Base-by-base conservation (phyloP, 2,329 filamentous ascomycete species). In the Ceratocystis albifundus region DNA sequence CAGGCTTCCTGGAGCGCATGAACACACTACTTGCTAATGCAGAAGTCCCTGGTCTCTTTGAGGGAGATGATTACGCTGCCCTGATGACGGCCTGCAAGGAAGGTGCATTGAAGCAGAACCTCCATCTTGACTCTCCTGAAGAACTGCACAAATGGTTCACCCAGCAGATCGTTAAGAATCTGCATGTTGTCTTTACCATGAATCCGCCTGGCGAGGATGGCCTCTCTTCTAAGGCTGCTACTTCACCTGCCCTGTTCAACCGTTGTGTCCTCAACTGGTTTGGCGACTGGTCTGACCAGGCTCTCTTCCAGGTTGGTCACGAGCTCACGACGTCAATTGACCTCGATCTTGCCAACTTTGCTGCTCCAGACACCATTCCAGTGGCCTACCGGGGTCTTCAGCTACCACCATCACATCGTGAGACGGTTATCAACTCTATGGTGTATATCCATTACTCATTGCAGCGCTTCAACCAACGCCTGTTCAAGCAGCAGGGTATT, bases 141-240 rank as follows among this genome's bases (percentile, higher is more conserved):
- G 94, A 99, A 76, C 81, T 99, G n/a, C 99, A 99, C 82, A 97
- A 97, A 78, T 99, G 94, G 94, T 99, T 99, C 78, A 99, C 95
- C 0, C 90, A 96, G 72, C 94, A 99, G 75, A 97, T 99, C 72
- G 89, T 99, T 74, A 96, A 96, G 80, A 99, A 99, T 73, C 79
- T 99, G 50, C 94, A 99, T 73, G 94, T 99, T 61, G 94, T 99
- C 25, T 99, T 99, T 76, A 99, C 94, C 2, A 99, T 99, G 94
- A 99, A 99, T 76, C 94, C 94, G 15, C 95, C 94, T 0, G 67
- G 67, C 50, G 90, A 96, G 73, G 94, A 94, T 71, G 93, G 94
- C 0, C 79, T 99, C 7, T 94, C 90, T 1, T 96, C 91, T 41
- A 97, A 96, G 79, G 94, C 94, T 66, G 95, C 94, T 32, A 99